Percentiles rank a stretch among this genome's conserved stretches.
Evolutionary conservation across 169 alveolate genomes (phyloP).

Genomic region (Plasmodium inui): DNA sequence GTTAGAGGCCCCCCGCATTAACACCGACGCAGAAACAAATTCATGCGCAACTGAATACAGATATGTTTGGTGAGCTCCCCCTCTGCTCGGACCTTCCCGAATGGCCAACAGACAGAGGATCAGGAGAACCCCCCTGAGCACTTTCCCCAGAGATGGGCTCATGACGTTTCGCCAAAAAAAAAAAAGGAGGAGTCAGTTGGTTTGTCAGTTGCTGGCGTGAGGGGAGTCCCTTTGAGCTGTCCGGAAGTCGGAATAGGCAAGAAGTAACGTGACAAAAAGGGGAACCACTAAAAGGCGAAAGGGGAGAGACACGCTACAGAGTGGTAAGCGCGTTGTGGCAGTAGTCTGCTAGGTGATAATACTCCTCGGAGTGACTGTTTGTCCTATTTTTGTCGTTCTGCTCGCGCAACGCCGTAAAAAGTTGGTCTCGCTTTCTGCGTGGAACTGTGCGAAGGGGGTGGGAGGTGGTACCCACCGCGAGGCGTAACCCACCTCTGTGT

Average conservation of each 20-base stretch:
- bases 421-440: not conserved
- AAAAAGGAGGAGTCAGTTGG: not conserved
- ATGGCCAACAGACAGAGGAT: constrained; percentile 1
- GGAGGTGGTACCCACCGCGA: not conserved
- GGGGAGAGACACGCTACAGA: not conserved
- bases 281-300: not conserved
- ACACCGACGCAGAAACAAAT: not conserved
- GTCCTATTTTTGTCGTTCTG: not conserved
- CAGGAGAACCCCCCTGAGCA: constrained; percentile 5
- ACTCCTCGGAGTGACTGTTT: not conserved
- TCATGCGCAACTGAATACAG: not conserved
- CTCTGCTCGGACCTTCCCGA: constrained; percentile 11
- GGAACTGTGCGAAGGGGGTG: not conserved
- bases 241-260: no score
- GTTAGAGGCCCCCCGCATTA: not conserved
- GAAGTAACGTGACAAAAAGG: not conserved
- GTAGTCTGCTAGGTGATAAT: not conserved
- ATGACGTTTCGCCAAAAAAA: not conserved
- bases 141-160: not conserved
- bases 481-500: not conserved
- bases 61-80: not conserved
- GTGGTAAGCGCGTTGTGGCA: not conserved
- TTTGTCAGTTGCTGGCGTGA: not conserved
- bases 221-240: not conserved
- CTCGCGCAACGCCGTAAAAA: not conserved